phyloP scores from a whole-genome alignment of 306 rosid species.

The Corylus americana region DNA sequence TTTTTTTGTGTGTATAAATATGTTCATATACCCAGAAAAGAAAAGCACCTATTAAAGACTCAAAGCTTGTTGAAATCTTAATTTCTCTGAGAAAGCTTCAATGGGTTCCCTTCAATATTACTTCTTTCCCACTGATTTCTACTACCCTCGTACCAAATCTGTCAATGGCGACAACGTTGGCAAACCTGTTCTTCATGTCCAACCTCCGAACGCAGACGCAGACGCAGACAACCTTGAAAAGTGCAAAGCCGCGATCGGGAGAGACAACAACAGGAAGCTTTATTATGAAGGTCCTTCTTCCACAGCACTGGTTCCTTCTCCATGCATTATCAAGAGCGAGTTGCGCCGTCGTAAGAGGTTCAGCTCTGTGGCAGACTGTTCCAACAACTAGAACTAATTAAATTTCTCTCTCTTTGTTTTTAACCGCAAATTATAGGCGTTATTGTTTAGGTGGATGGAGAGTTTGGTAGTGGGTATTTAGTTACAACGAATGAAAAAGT shows the following conservation, averaged over 20 bases:
- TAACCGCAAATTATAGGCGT: no score
- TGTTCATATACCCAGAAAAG: not conserved
- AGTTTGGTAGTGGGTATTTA: no score
- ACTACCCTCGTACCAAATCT: not conserved
- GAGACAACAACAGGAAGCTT: not conserved
- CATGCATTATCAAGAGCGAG: not conserved
- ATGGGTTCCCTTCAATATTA: slow-evolving; percentile 1
- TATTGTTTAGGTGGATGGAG: no score
- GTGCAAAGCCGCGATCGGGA: not conserved
- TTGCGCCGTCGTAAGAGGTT: not conserved
- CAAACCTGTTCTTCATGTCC: not conserved
- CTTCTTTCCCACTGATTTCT: slow-evolving; percentile 10
- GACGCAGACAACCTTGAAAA: not conserved
- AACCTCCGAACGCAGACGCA: not conserved
- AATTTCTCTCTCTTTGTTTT: no score
- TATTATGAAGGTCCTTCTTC: not conserved
- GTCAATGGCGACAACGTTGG: not conserved
- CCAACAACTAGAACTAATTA: not conserved
- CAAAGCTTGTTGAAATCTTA: not conserved
- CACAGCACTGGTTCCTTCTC: not conserved
- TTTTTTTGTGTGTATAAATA: no score
- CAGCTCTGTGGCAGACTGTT: not conserved
- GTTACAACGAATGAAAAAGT: no score
- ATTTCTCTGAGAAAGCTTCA: not conserved
- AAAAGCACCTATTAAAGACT: not conserved